Conservation (phyloP, 176 grass and related monocot species). For the Oryza coarctata region DNA sequence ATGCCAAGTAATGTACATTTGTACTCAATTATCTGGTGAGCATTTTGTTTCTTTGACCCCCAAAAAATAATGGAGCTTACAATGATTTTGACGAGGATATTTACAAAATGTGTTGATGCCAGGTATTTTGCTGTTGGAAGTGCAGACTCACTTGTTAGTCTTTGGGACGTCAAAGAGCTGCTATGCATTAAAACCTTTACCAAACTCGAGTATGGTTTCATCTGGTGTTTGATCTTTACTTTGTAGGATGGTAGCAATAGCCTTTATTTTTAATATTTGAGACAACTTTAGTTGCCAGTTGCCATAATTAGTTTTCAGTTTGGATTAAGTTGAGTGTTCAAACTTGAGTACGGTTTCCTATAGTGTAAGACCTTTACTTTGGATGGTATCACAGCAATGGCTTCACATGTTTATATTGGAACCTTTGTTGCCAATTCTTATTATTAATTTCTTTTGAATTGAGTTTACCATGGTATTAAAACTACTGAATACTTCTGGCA, state of each 20-base stretch:
- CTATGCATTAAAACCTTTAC: slow-evolving; percentile 92
- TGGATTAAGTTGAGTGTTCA: neutral
- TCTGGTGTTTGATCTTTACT: neutral
- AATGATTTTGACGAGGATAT: slow-evolving; percentile 23
- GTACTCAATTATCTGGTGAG: neutral
- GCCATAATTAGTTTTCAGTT: neutral
- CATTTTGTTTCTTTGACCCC: slow-evolving; percentile 2
- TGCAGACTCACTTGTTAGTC: slow-evolving; percentile 98
- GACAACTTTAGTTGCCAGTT: neutral
- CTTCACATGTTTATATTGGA: too few species aligned
- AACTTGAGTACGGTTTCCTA: too few species aligned
- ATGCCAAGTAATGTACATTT: too few species aligned
- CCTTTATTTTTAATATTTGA: neutral
- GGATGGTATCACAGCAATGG: too few species aligned
- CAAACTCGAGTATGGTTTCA: slow-evolving; percentile 83
- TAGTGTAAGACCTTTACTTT: too few species aligned
- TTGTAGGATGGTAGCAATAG: neutral
- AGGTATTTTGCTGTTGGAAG: slow-evolving; percentile 99
- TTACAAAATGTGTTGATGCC: slow-evolving; percentile 44
- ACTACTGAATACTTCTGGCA: slow-evolving; percentile 5
- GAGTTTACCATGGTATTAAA: neutral
- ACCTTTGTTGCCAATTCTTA: too few species aligned
- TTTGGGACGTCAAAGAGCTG: slow-evolving; percentile 94
- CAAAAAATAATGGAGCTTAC: neutral
- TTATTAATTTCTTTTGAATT: too few species aligned